A percentile compares a stretch with the other conserved stretches of the same genome.
These are phyloP conservation scores for Globisporangium cystogenes DNA, from an alignment of 352 stramenopile genomes.

Conservation along the genomic window DNA sequence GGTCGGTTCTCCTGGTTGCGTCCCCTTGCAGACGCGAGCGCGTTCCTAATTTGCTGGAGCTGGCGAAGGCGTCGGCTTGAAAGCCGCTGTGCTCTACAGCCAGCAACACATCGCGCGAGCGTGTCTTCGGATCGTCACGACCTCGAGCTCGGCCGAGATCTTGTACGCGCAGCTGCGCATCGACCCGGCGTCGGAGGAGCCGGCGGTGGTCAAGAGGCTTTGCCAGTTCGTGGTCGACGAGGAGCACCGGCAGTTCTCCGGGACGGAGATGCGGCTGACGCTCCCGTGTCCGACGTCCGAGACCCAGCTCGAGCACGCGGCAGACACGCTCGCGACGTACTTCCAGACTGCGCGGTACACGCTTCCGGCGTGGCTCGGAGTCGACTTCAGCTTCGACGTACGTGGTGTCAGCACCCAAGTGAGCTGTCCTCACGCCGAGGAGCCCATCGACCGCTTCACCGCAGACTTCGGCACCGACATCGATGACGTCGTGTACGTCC, in stretches of 20 bases:
- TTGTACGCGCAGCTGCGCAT: slow-evolving; percentile 69
- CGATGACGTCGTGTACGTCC: slow-evolving; percentile 41
- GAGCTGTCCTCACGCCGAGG: slow-evolving; percentile 24
- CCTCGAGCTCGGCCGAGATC: slow-evolving; percentile 50
- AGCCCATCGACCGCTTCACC: slow-evolving; percentile 59
- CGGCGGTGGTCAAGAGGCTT: slow-evolving; percentile 52
- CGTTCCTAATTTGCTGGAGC: background rate
- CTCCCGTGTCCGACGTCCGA: slow-evolving; percentile 34
- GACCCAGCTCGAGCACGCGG: slow-evolving; percentile 36
- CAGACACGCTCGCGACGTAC: slow-evolving; percentile 49
- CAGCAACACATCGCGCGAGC: slow-evolving; percentile 34
- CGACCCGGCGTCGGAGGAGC: slow-evolving; percentile 48
- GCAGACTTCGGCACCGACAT: slow-evolving; percentile 27
- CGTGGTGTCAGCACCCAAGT: slow-evolving; percentile 26
- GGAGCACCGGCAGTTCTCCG: slow-evolving; percentile 60
- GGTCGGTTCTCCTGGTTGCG: slow-evolving; percentile 17
- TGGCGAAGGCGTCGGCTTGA: slow-evolving; percentile 57
- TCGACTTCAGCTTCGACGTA: slow-evolving; percentile 60
- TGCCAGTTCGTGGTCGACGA: slow-evolving; percentile 55
- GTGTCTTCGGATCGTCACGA: slow-evolving; percentile 61
- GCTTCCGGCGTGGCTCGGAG: slow-evolving; percentile 35
- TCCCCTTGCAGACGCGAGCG: background rate
- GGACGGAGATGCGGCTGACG: slow-evolving; percentile 69
- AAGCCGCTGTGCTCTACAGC: slow-evolving; percentile 71
- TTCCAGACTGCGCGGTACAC: slow-evolving; percentile 70